Conservation (phyloP, 2,329 filamentous ascomycete species). For the Colletotrichum truncatum region DNA sequence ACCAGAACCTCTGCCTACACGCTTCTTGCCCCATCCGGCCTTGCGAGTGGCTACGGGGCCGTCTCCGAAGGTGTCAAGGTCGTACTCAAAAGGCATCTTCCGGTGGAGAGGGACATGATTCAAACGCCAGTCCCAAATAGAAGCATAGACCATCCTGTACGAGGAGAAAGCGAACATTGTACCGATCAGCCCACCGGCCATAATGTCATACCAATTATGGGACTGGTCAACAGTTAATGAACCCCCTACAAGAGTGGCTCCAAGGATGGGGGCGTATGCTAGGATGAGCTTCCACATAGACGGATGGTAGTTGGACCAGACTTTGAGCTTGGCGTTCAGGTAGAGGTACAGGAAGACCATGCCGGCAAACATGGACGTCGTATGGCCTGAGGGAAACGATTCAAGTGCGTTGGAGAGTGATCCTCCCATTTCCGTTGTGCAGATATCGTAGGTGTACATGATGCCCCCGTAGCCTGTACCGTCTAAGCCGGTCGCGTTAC, state of each 20-base stretch:
- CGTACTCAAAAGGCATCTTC: slow-evolving; percentile 63
- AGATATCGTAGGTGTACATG: slow-evolving; percentile 76
- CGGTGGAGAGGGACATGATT: slow-evolving; percentile 74
- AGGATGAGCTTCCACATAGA: slow-evolving; percentile 79
- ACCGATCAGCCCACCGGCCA: slow-evolving; percentile 73
- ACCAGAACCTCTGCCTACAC: not conserved
- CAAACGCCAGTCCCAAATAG: slow-evolving; percentile 73
- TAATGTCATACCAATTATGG: slow-evolving; percentile 79
- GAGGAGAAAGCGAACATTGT: slow-evolving; percentile 70
- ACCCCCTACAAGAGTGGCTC: slow-evolving; percentile 73
- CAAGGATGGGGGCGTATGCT: slow-evolving; percentile 72
- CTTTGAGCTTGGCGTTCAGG: slow-evolving; percentile 81
- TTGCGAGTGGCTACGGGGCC: slow-evolving; percentile 66
- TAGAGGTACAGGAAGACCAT: slow-evolving; percentile 78
- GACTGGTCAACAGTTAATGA: slow-evolving; percentile 77
- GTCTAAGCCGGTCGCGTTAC: slow-evolving; percentile 51
- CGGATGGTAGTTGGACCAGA: slow-evolving; percentile 77
- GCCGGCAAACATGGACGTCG: slow-evolving; percentile 76
- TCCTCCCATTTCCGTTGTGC: slow-evolving; percentile 71
- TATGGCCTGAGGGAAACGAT: slow-evolving; percentile 78
- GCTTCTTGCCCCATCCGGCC: slow-evolving; percentile 64
- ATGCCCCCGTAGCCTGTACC: slow-evolving; percentile 63
- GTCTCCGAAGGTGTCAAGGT: slow-evolving; percentile 52
- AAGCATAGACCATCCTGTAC: slow-evolving; percentile 74
- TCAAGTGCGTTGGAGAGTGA: slow-evolving; percentile 76